Evolutionary conservation across 306 rosid species (phyloP).

Genomic region (Inga oerstediana): DNA sequence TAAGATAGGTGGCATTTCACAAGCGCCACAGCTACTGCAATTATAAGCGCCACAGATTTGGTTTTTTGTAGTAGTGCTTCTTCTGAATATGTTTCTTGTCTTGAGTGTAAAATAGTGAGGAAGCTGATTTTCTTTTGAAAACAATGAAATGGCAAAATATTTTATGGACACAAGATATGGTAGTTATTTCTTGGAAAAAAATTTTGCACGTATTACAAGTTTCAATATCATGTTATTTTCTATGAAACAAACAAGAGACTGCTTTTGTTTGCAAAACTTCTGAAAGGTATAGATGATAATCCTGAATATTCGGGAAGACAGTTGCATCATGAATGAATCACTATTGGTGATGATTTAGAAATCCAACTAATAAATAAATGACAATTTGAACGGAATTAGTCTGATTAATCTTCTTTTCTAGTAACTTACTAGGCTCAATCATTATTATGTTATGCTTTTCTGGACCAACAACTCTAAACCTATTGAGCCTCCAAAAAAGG

Average conservation of each 20-base stretch:
- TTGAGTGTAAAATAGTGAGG: slow-evolving; percentile 15
- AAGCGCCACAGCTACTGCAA: too few relatives aligned
- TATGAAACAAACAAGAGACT: background rate
- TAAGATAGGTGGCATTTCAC: too few relatives aligned
- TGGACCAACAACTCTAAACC: slow-evolving; percentile 50
- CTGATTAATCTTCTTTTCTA: slow-evolving; percentile 26
- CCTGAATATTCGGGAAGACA: background rate
- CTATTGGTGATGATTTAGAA: background rate
- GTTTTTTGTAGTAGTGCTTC: too few relatives aligned
- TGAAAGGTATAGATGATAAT: background rate
- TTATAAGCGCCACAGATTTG: too few relatives aligned
- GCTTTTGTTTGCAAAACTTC: slow-evolving; percentile 23
- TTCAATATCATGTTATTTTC: slow-evolving; percentile 1
- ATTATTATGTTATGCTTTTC: slow-evolving; percentile 32
- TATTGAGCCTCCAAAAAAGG: slow-evolving; percentile 90
- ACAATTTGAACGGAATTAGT: slow-evolving; percentile 18
- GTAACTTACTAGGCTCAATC: slow-evolving; percentile 61
- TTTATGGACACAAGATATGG: background rate
- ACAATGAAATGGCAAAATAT: background rate
- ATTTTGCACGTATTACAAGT: slow-evolving; percentile 2
- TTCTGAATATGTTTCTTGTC: background rate
- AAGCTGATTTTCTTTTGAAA: slow-evolving; percentile 30
- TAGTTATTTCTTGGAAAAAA: background rate
- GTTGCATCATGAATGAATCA: background rate
- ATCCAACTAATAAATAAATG: background rate